Evolutionary conservation across 2,329 filamentous ascomycete species (phyloP).

Genomic region (Metarhizium robertsii): DNA sequence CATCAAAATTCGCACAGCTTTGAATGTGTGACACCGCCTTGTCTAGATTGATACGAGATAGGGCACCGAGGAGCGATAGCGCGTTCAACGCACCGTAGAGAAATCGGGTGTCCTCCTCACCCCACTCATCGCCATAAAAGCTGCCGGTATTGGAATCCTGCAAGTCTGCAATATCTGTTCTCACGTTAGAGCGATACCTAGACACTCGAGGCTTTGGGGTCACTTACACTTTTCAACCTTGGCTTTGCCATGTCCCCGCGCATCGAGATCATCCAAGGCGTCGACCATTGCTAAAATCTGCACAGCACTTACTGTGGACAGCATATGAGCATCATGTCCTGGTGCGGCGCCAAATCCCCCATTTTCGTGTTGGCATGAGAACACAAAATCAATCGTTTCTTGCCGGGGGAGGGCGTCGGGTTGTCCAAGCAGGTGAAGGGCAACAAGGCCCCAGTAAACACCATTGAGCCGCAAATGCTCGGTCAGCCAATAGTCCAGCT

Average conservation of each 20-base stretch:
- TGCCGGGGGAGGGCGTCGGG: conserved; percentile 74
- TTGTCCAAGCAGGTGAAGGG: conserved; percentile 73
- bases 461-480: conserved; percentile 94
- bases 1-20: conserved; percentile 86
- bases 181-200: conserved; percentile 8
- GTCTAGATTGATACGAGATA: conserved; percentile 66
- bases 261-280: conserved; percentile 74
- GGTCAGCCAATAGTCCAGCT: conserved; percentile 95
- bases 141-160: conserved; percentile 77
- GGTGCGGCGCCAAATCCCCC: conserved; percentile 93
- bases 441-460: conserved; percentile 90
- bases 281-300: conserved; percentile 85
- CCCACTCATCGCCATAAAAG: conserved; percentile 93
- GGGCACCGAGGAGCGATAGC: conserved; percentile 69
- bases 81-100: conserved; percentile 86
- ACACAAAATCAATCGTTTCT: conserved; percentile 82
- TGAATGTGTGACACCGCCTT: conserved; percentile 73
- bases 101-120: conserved; percentile 91
- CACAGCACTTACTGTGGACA: conserved; percentile 90
- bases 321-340: conserved; percentile 89
- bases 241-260: conserved; percentile 51
- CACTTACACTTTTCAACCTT: conserved; percentile 72
- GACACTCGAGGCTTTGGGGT: conserved; percentile 6
- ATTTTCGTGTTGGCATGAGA: conserved; percentile 81
- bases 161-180: conserved; percentile 63